Evolutionary conservation across 1,139 yeast genomes (phyloP), one percentile per base, ranked within the genome.

Genomic region (Hyphopichia wangnamkhiaoensis): DNA sequence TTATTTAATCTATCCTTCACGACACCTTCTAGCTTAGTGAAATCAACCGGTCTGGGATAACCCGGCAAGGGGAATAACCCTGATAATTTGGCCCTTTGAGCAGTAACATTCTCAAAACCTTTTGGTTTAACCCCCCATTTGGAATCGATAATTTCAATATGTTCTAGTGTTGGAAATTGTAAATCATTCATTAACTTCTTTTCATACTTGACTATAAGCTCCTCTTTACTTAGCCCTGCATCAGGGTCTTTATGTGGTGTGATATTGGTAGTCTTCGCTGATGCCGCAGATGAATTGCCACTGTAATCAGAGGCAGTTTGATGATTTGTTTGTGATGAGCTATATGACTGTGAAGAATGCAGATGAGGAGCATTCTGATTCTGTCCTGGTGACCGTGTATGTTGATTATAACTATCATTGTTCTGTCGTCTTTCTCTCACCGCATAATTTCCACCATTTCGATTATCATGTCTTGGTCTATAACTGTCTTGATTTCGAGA

Each of bases 41-140:
- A 71, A 51, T 80, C 84, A 33, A 79, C 70, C 2, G 78, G 79
- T 47, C 76, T 70, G 0, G 85, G 80, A 37, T 76, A 74, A 2
- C 93, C 93, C 1, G 94, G 94, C 19, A 80, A 66, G 1, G 93
- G 89, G 51, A 88, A 90, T 3, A 86, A 61, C 0, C 96, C 96
- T 0, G 91, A 80, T 16, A 86, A 68, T 53, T 90, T 90, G 4
- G 95, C 95, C 48, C 86, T 72, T 48, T 82, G 89, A 0, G 94
- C 86, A 1, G 88, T 76, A 3, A 87, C 82, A 10, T 76, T 74
- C 53, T 88, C 95, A 58, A 85, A 87, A 0, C 91, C 95, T 34
- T 71, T 65, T 0, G 96, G 91, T 25, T 75, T 74, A 13, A 77
- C 67, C 36, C 90, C 95, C 96, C 96, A 90, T 39, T 74, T 64